A percentile compares a stretch with the other conserved stretches of the same genome.
Evolutionary conservation across 2,329 filamentous ascomycete species (phyloP).

Genomic region (Arthroderma uncinatum): DNA sequence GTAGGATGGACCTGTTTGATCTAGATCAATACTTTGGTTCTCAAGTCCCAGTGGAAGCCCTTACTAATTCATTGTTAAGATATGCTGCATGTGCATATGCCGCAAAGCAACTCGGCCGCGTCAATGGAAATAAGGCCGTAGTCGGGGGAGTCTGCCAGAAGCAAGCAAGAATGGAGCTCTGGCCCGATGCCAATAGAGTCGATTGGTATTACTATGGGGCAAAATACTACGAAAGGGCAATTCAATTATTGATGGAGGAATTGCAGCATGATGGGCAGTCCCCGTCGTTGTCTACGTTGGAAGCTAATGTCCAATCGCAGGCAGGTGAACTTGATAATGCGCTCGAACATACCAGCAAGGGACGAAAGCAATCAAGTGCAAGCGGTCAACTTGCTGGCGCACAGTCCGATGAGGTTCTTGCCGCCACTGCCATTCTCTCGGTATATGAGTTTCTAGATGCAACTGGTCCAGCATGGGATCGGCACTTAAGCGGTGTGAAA

Average conservation of each 20-base stretch:
- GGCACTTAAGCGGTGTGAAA: constrained; percentile 55
- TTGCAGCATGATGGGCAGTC: constrained; percentile 29
- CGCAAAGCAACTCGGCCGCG: constrained; percentile 49
- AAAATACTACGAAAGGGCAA: constrained; percentile 53
- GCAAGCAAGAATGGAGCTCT: constrained; percentile 45
- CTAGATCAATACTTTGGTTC: constrained; percentile 49
- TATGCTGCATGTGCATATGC: constrained; percentile 50
- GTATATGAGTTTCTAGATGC: constrained; percentile 59
- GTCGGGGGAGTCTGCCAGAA: constrained; percentile 36
- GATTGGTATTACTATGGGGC: constrained; percentile 53
- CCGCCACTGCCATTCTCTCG: constrained; percentile 55
- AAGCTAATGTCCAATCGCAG: constrained; percentile 29
- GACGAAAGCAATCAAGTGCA: constrained; percentile 36
- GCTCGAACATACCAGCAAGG: constrained; percentile 37
- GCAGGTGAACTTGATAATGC: constrained; percentile 24
- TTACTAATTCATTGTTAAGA: constrained; percentile 37
- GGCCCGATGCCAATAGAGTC: constrained; percentile 38
- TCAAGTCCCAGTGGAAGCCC: constrained; percentile 49
- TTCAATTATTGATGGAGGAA: constrained; percentile 44
- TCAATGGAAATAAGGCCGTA: constrained; percentile 42
- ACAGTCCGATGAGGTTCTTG: constrained; percentile 48
- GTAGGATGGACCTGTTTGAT: constrained; percentile 37
- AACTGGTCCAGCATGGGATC: constrained; percentile 50
- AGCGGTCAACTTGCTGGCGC: constrained; percentile 25
- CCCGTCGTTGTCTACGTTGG: constrained; percentile 25